Base-by-base conservation (phyloP, 2,329 filamentous ascomycete species). In the Microsporum audouinii region DNA sequence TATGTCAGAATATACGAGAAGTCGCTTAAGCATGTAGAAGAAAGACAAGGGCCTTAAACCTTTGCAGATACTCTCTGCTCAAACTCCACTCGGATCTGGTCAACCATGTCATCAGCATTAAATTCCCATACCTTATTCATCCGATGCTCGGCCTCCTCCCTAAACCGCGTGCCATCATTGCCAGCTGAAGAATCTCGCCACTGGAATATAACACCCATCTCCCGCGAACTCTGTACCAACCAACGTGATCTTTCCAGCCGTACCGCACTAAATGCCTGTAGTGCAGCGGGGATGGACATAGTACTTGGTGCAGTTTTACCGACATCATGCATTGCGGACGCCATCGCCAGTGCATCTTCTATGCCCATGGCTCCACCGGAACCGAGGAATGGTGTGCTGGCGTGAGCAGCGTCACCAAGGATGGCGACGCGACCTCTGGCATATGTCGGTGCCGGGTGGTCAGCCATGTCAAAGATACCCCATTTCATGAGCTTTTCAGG, bases 361-460 rank as follows among this genome's bases (percentile, higher is more conserved):
- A 77, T 68, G 0, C 72, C 71, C 66, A 73, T 71, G 2, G 70
- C 70, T 0, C 70, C 72, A 5, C 74, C 74, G 5, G 73, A 67
- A 2, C 71, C 73, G 2, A 72, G 72, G 55, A 70, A 74, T 0
- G 73, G 73, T 51, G 73, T 70, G 14, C 66, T 70, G 6, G 73
- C 70, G 60, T 76, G 75, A 2, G 73, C 74, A 27, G 74, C 72
- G 57, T 76, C 73, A 12, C 75, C 75, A 53, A 73, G 68, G 56
- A 76, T 69, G 31, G 66, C 66, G 10, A 73, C 65, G 2, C 63
- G 57, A 23, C 67, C 67, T 3, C 65, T 66, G 63, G 60, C 62
- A 63, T 72, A 74, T 14, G 62, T 68, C n/a, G 70, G 70, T 12
- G 72, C 70, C 34, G 70, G 68, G 17, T 41, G 31, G 17, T 57